phyloP scores from a whole-genome alignment of 108 stramenopile species.

The Chaetoceros tenuissimus region DNA sequence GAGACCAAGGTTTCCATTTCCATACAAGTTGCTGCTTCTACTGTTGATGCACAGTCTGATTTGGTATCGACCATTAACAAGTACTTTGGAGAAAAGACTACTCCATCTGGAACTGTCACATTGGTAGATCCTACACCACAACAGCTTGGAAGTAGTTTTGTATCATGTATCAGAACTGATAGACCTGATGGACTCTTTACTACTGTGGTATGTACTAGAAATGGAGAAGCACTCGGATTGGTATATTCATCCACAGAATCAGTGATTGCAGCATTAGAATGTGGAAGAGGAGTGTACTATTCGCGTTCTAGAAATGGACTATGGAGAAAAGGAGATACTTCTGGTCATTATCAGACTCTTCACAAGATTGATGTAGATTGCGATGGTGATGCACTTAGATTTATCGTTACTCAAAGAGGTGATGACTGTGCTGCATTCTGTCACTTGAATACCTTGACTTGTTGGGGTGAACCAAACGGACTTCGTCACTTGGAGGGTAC shows the following conservation, averaged over 20 bases:
- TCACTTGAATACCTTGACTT: conserved; percentile 82
- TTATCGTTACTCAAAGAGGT: conserved; percentile 86
- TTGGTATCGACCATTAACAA: neutral
- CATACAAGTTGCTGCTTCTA: neutral
- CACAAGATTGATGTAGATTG: conserved; percentile 87
- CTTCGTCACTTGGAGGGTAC: conserved; percentile 81
- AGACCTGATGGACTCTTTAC: conserved; percentile 85
- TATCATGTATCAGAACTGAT: conserved; percentile 77
- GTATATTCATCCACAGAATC: conserved; percentile 89
- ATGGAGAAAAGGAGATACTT: conserved; percentile 93
- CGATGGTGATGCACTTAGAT: conserved; percentile 91
- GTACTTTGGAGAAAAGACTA: conserved; percentile 20
- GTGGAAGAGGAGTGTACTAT: conserved; percentile 91
- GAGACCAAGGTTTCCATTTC: neutral
- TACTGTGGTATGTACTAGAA: conserved; percentile 90
- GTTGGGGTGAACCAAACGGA: conserved; percentile 85
- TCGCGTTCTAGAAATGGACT: conserved; percentile 79
- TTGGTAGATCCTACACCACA: conserved; percentile 62
- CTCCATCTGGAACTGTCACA: conserved; percentile 31
- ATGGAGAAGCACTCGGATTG: conserved; percentile 77
- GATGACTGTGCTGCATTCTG: conserved; percentile 74
- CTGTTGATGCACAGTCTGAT: neutral
- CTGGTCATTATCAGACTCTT: conserved; percentile 88
- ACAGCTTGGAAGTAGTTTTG: conserved; percentile 48
- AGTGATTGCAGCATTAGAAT: conserved; percentile 69